Evolutionary conservation across 2,329 filamentous ascomycete species (phyloP), one percentile per base, ranked within the genome.

Genomic region (Aspergillus latus): DNA sequence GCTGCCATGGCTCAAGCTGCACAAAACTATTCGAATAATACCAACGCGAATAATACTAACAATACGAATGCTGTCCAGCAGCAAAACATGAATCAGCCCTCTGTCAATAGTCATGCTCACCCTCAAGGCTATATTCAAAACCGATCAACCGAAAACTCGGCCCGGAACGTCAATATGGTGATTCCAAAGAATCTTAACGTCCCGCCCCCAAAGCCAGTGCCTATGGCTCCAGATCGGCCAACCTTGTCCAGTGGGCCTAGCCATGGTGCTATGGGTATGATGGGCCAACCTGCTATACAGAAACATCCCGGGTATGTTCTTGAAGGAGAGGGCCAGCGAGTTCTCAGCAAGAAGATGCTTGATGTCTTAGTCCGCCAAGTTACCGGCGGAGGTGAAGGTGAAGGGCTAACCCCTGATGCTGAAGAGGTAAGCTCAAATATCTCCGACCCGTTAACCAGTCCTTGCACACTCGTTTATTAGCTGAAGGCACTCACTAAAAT

Each of bases 341-440:
- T 99, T 1, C 80, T 99, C n/a, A 95, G 89, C 77, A 97, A 97
- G 84, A 95, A 96, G 78, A 97, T 96, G 77, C 82, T 99, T 40
- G 92, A 99, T 68, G 93, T 97, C 71, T 82, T 99, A 37, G 92
- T 97, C 7, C 86, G 92, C 49, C 93, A 97, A 74, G 92, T 97
- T 57, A 96, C 91, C 36, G 92, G 92, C 52, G 87, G 85, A 28
- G 83, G 85, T 47, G 88, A 90, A 62, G 86, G 86, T 59, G 90
- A 93, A 69, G 84, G 87, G 37, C 78, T 97, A 62, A 90, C 90
- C 29, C 90, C 94, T 0, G 94, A 97, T 65, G 93, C 96, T 49
- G 94, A 99, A 83, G 93, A 97, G 82, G 92, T 95, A 82, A 73
- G 81, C 36, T 42, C 28, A 44, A 5, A 28, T 11, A 9, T 28